These are phyloP conservation scores for Edhazardia aedis DNA, from an alignment of 371 early-diverging fungal genomes.

Conservation along the genomic window DNA sequence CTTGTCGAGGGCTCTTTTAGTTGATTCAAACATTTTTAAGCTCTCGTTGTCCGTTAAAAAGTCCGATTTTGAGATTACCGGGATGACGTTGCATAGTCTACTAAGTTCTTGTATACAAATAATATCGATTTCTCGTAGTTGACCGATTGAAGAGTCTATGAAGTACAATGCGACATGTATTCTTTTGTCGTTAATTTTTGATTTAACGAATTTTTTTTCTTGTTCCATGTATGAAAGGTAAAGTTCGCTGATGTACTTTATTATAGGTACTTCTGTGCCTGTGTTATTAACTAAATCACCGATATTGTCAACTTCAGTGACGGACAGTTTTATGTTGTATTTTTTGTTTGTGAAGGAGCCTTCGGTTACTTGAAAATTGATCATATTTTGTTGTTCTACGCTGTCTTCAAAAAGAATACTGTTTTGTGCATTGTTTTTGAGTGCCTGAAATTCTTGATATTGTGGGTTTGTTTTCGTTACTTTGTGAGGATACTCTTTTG, in stretches of 20 bases:
- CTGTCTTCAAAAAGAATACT: background rate
- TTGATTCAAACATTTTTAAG: too few relatives aligned
- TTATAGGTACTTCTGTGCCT: conserved; percentile 20
- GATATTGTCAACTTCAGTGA: conserved; percentile 33
- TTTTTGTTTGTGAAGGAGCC: conserved; percentile 16
- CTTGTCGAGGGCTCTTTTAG: too few relatives aligned
- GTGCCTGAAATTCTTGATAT: background rate
- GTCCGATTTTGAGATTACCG: conserved; percentile 40
- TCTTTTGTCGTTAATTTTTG: conserved; percentile 27
- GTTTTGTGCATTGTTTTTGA: background rate
- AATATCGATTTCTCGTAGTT: conserved; percentile 25
- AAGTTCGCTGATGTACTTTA: conserved; percentile 17
- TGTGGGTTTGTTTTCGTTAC: background rate
- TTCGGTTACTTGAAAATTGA: conserved; percentile 13
- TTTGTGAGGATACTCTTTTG: background rate
- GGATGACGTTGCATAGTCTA: conserved; percentile 33
- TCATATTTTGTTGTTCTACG: background rate
- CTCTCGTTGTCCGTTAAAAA: conserved; percentile 14
- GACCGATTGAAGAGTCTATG: conserved; percentile 16
- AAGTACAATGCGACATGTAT: conserved; percentile 40
- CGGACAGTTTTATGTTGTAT: conserved; percentile 25
- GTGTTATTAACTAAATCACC: conserved; percentile 31
- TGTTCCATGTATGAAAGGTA: conserved; percentile 29
- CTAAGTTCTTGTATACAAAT: conserved; percentile 35
- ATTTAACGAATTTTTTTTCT: conserved; percentile 23